These are phyloP conservation scores for Talaromyces sp. DNA, from an alignment of 2,329 filamentous ascomycete genomes.

Conservation along the genomic window DNA sequence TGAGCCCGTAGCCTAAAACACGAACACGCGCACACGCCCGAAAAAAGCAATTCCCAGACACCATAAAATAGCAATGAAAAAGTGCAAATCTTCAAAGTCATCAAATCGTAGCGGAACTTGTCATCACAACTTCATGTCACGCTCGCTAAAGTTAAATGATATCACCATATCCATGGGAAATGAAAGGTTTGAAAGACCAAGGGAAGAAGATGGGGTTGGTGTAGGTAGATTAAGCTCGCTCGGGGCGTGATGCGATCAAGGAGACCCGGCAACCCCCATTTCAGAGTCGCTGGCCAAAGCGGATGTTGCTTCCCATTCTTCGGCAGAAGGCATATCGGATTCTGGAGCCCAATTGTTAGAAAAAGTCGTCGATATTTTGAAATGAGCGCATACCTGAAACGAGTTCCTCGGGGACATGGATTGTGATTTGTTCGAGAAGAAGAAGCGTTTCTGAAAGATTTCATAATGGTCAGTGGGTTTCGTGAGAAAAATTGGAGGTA, in stretches of 20 bases:
- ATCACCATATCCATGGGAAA: constrained; percentile 4
- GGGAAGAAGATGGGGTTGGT: background rate
- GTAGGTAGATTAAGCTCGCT: constrained; percentile 1
- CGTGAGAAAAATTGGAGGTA: background rate
- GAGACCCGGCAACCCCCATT: constrained; percentile 40
- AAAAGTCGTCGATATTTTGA: background rate
- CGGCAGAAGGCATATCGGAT: constrained; percentile 44
- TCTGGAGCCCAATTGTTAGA: constrained; percentile 27
- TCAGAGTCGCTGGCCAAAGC: constrained; percentile 46
- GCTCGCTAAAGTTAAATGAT: constrained; percentile 11
- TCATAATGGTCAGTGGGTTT: background rate
- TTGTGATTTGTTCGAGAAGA: constrained; percentile 38
- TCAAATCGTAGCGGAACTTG: constrained; percentile 16
- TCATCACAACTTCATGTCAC: constrained; percentile 11
- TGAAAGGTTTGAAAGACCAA: background rate
- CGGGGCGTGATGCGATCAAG: constrained; percentile 23
- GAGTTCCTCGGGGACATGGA: constrained; percentile 43
- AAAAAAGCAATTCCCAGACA: constrained; percentile 3
- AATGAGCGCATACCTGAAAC: constrained; percentile 38
- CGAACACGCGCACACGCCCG: background rate
- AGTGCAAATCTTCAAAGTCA: constrained; percentile 8
- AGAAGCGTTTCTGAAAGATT: background rate
- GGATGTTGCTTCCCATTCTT: constrained; percentile 48
- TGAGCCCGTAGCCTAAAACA: background rate
- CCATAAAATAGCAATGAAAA: constrained; percentile 2